A percentile compares a stretch with the other conserved stretches of the same genome.
phyloP scores from a whole-genome alignment of 1,284 basidiomycete species.

The Meripilus lineatus region DNA sequence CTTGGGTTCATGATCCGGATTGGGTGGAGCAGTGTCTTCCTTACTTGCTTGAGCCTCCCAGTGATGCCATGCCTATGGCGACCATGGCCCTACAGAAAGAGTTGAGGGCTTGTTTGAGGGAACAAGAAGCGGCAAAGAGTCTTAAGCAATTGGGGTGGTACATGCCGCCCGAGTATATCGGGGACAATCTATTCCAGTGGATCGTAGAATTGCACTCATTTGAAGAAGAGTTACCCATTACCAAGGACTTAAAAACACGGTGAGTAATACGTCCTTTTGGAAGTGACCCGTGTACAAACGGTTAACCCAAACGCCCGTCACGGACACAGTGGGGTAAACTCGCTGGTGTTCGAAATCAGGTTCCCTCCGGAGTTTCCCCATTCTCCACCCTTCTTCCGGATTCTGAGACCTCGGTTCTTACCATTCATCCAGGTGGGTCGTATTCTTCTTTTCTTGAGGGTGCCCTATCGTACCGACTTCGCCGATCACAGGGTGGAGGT shows the following conservation, averaged over 20 bases:
- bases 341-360: slow-evolving; percentile 58
- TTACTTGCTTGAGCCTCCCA: slow-evolving; percentile 49
- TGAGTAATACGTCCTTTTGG: no score
- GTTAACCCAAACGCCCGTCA: no score
- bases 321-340: no score
- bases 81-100: slow-evolving; percentile 52
- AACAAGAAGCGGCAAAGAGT: slow-evolving; percentile 44
- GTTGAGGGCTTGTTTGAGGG: slow-evolving; percentile 47
- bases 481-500: slow-evolving; percentile 37
- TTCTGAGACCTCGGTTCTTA: slow-evolving; percentile 55
- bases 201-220: slow-evolving; percentile 65
- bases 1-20: slow-evolving; percentile 49
- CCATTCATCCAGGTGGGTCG: slow-evolving; percentile 46
- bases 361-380: slow-evolving; percentile 56
- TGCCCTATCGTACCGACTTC: no score
- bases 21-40: slow-evolving; percentile 41
- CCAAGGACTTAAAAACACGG: slow-evolving; percentile 48
- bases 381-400: slow-evolving; percentile 59
- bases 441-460: no score
- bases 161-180: slow-evolving; percentile 50
- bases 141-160: slow-evolving; percentile 58
- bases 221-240: slow-evolving; percentile 47
- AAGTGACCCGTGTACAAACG: no score
- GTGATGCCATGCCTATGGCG: slow-evolving; percentile 42
- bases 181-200: slow-evolving; percentile 65